phyloP scores from a whole-genome alignment of 1,284 basidiomycete species.

The Sanguinoderma infundibulare region DNA sequence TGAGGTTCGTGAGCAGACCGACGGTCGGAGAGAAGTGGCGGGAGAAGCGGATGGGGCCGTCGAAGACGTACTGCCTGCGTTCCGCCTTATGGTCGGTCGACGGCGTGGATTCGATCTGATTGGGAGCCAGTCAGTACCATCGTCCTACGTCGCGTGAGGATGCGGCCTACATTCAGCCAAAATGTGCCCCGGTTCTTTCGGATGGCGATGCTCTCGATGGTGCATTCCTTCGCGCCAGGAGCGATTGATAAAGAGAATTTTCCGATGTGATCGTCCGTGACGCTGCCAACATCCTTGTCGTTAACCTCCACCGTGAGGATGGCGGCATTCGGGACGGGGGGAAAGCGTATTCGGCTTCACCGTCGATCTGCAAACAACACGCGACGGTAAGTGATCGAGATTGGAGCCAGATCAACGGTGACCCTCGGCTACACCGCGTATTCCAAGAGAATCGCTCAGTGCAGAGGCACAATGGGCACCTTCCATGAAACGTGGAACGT shows the following conservation, averaged over 20 bases:
- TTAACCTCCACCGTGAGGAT: constrained; percentile 58
- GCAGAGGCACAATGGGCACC: not conserved
- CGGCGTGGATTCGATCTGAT: constrained; percentile 47
- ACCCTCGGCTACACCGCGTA: too few relatives aligned
- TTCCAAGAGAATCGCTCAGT: too few relatives aligned
- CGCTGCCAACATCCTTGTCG: constrained; percentile 66
- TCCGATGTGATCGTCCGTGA: constrained; percentile 70
- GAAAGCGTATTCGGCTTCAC: constrained; percentile 59
- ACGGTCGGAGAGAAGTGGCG: constrained; percentile 71
- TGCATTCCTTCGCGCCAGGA: constrained; percentile 62
- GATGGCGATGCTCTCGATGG: constrained; percentile 56
- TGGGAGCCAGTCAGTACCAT: not conserved
- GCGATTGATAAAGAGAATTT: constrained; percentile 56
- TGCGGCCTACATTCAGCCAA: constrained; percentile 61
- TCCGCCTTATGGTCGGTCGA: constrained; percentile 41
- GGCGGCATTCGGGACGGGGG: constrained; percentile 67
- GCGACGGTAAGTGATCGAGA: not conserved
- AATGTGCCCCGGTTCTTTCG: constrained; percentile 61
- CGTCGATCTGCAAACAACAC: constrained; percentile 53
- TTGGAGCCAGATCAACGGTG: not conserved
- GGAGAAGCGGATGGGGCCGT: constrained; percentile 74
- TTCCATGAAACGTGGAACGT: constrained; percentile 20
- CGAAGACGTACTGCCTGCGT: constrained; percentile 62
- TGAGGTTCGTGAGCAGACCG: constrained; percentile 61
- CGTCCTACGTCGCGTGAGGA: not conserved